These are phyloP conservation scores for Coemansia sp. DNA, from an alignment of 192 early-diverging fungal genomes.

Conservation along the genomic window DNA sequence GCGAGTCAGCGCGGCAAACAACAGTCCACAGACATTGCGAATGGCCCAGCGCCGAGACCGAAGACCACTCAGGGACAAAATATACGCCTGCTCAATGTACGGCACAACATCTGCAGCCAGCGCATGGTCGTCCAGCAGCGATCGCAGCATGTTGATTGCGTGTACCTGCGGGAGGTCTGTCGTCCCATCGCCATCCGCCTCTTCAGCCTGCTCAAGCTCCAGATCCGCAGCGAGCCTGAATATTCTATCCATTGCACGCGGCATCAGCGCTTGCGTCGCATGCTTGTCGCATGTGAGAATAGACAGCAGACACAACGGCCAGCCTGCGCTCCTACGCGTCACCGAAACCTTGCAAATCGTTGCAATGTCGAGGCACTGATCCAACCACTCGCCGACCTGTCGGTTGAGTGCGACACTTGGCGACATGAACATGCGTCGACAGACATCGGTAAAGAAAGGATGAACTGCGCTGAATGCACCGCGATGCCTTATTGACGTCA, in stretches of 20 bases:
- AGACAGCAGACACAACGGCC: slow-evolving; percentile 84
- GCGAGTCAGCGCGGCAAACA: slow-evolving; percentile 82
- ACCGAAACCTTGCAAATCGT: slow-evolving; percentile 76
- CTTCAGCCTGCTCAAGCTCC: slow-evolving; percentile 7
- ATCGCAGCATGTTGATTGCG: slow-evolving; percentile 85
- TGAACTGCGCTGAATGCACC: slow-evolving; percentile 91
- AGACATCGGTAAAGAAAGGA: slow-evolving; percentile 71
- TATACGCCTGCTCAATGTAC: slow-evolving; percentile 74
- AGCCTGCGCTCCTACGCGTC: slow-evolving; percentile 86
- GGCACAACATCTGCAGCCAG: slow-evolving; percentile 71
- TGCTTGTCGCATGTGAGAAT: slow-evolving; percentile 71
- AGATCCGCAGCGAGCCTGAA: slow-evolving; percentile 58
- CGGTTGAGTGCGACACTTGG: slow-evolving; percentile 51
- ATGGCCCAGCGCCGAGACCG: slow-evolving; percentile 84
- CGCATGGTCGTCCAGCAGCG: slow-evolving; percentile 79
- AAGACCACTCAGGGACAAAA: slow-evolving; percentile 77
- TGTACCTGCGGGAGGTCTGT: slow-evolving; percentile 91
- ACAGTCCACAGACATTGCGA: slow-evolving; percentile 89
- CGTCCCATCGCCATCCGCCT: slow-evolving; percentile 51
- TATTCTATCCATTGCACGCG: slow-evolving; percentile 65
- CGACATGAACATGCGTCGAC: slow-evolving; percentile 65
- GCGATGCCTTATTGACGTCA: slow-evolving; percentile 82
- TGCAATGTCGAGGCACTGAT: slow-evolving; percentile 75
- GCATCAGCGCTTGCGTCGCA: slow-evolving; percentile 60
- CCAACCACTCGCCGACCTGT: slow-evolving; percentile 72